Percentiles rank a stretch among this genome's conserved stretches.
These are phyloP conservation scores for Auriscalpium orientale DNA, from an alignment of 768 basidiomycete genomes.

Conservation along the genomic window DNA sequence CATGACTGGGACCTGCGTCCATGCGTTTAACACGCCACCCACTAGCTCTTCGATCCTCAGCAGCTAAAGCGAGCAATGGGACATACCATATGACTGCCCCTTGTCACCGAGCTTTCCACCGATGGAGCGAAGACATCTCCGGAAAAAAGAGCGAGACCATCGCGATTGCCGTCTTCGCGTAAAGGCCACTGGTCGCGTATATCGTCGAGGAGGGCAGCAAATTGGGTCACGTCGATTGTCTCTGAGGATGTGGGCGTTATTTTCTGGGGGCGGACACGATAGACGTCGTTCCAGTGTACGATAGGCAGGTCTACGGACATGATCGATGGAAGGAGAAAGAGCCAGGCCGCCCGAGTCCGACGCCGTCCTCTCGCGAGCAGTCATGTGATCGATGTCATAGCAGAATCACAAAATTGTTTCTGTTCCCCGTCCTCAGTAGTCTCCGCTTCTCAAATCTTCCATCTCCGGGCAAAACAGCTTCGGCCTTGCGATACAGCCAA, in stretches of 20 bases:
- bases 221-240: slow-evolving; percentile 85
- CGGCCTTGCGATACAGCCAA: slow-evolving; percentile 63
- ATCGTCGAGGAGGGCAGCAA: slow-evolving; percentile 61
- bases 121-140: slow-evolving; percentile 88
- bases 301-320: slow-evolving; percentile 36
- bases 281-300: slow-evolving; percentile 77
- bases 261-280: slow-evolving; percentile 75
- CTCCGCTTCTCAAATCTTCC: slow-evolving; percentile 43
- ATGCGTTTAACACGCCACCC: background rate
- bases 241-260: slow-evolving; percentile 39
- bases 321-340: background rate
- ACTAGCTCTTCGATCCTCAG: too few relatives aligned
- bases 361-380: background rate
- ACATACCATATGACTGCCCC: slow-evolving; percentile 85
- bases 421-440: slow-evolving; percentile 54
- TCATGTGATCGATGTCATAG: slow-evolving; percentile 17
- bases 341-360: background rate
- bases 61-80: background rate
- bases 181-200: slow-evolving; percentile 52
- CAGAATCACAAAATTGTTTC: slow-evolving; percentile 75
- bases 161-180: slow-evolving; percentile 40
- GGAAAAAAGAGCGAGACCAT: slow-evolving; percentile 80
- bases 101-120: slow-evolving; percentile 78
- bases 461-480: slow-evolving; percentile 8
- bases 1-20: slow-evolving; percentile 71